Base-by-base conservation (phyloP, 1,139 yeast genomes). In the Magnusiomyces tetraspermus region DNA sequence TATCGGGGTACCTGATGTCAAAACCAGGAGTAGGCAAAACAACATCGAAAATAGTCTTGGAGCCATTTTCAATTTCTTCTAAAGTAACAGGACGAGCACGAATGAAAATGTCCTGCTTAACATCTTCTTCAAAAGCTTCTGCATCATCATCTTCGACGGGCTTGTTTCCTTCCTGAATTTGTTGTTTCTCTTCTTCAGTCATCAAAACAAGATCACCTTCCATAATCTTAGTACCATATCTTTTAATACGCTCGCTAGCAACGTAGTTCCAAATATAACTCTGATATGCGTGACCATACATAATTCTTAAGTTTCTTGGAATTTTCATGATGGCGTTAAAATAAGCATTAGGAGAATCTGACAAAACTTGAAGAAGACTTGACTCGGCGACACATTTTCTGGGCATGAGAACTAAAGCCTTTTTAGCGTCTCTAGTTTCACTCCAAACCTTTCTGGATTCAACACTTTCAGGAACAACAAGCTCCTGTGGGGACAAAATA, bases 271-370 rank as follows among this genome's bases (percentile, higher is more conserved):
- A 94, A 44, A 94, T 78, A 63, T 83, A 92, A 57, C 97, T 88
- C 70, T 94, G 98, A 66, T 94, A 94, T 1, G 98, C 96, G 70
- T 94, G 99, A 1, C 85, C 96, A 65, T 94, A 94, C 95, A 94
- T 92, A 57, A 89, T 80, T 64, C 96, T 76, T 65, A 94, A 74
- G 65, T 90, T 90, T 67, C 96, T 79, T 44, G 98, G 98, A 60
- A 94, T 85, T 55, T 90, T 79, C 84, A 85, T 83, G 50, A 94
- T 77, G n/a, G 95, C 92, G 59, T 79, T 80, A 62, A 86, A 80
- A 65, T 83, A 85, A 49, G 75, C 71, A 23, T 68, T 76, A 15
- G 73, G 74, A 41, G 71, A 71, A 57, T 74, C 76, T 33, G 59
- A 57, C 52, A 94, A 74, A 10, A 79, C 76, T 55, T 77, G 76